A percentile compares a stretch with the other conserved stretches of the same genome.
phyloP scores from a whole-genome alignment of 495 filamentous ascomycete genomes.

The Ascobolus immersus region DNA sequence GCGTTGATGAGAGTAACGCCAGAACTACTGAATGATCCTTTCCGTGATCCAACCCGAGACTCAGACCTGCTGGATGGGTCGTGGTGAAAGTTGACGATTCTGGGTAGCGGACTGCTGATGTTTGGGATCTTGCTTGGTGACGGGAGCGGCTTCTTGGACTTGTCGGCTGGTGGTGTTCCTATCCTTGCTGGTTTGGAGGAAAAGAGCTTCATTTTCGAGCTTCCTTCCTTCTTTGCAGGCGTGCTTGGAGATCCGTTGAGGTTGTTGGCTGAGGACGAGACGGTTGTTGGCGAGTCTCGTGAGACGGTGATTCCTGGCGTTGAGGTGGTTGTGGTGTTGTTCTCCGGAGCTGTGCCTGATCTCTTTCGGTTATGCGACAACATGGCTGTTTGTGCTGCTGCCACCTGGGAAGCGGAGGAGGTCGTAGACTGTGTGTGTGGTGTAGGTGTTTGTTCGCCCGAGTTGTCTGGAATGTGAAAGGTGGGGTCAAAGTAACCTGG shows the following conservation, averaged over 20 bases:
- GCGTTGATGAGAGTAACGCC: constrained; percentile 7
- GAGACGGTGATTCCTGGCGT: constrained; percentile 4
- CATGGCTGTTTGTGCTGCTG: constrained; percentile 16
- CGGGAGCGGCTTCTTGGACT: constrained; percentile 8
- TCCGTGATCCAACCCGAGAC: constrained; percentile 9
- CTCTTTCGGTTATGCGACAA: constrained; percentile 12
- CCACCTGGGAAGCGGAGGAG: constrained; percentile 29
- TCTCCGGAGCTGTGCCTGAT: constrained; percentile 10
- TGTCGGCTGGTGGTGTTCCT: constrained; percentile 13
- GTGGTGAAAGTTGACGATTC: constrained; percentile 9
- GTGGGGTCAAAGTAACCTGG: constrained; percentile 14
- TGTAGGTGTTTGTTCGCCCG: constrained; percentile 13
- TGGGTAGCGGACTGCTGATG: constrained; percentile 8
- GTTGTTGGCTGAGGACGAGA: constrained; percentile 15
- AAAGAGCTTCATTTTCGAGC: constrained; percentile 14
- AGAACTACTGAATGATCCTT: constrained; percentile 9
- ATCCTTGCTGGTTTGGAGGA: constrained; percentile 14
- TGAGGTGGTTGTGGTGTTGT: constrained; percentile 6
- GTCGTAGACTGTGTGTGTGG: constrained; percentile 21
- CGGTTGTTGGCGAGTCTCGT: constrained; percentile 8
- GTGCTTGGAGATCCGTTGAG: constrained; percentile 4
- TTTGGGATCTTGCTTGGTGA: constrained; percentile 9
- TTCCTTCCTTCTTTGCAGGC: constrained; percentile 11
- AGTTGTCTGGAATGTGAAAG: constrained; percentile 8
- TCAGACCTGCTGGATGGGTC: constrained; percentile 7